A percentile compares a stretch with the other conserved stretches of the same genome.
Conservation (phyloP, 345 rosid genomes). For the Physaria fendleri region DNA sequence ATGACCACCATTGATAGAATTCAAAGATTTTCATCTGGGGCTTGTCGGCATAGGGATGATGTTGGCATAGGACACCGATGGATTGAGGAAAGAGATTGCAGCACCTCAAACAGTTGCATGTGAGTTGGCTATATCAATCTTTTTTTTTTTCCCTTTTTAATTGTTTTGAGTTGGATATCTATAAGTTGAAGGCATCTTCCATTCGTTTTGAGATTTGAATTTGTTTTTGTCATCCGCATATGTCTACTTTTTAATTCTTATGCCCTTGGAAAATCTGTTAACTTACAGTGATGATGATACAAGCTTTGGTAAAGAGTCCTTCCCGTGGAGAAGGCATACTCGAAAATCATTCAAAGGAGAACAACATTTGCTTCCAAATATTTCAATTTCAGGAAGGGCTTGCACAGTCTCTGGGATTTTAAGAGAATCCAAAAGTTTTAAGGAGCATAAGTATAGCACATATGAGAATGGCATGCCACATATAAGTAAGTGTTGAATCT, state of each 20-base stretch:
- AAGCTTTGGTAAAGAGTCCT: conserved; percentile 47
- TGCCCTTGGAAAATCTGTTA: conserved; percentile 10
- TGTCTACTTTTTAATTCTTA: not conserved
- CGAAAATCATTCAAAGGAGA: conserved; percentile 44
- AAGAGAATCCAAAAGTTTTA: conserved; percentile 38
- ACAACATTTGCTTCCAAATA: conserved; percentile 35
- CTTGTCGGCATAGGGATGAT: conserved; percentile 73
- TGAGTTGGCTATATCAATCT: conserved; percentile 26
- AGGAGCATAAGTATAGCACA: conserved; percentile 41
- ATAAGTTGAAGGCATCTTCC: not conserved
- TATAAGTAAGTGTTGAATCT: no score
- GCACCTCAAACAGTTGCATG: conserved; percentile 71
- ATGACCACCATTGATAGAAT: conserved; percentile 78
- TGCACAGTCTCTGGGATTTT: conserved; percentile 19
- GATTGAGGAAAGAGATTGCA: conserved; percentile 82
- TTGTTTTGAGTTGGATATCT: not conserved
- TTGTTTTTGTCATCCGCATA: not conserved
- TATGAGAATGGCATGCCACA: conserved; percentile 31
- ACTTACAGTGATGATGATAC: conserved; percentile 58
- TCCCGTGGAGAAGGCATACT: conserved; percentile 74
- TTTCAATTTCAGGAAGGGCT: conserved; percentile 38
- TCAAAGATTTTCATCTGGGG: conserved; percentile 78
- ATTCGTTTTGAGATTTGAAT: not conserved
- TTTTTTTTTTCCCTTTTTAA: not conserved
- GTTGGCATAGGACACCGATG: conserved; percentile 70